A percentile compares a stretch with the other conserved stretches of the same genome.
These are phyloP conservation scores for Hypsizygus ulmarius DNA, from an alignment of 1,284 basidiomycete species.

Conservation along the genomic window DNA sequence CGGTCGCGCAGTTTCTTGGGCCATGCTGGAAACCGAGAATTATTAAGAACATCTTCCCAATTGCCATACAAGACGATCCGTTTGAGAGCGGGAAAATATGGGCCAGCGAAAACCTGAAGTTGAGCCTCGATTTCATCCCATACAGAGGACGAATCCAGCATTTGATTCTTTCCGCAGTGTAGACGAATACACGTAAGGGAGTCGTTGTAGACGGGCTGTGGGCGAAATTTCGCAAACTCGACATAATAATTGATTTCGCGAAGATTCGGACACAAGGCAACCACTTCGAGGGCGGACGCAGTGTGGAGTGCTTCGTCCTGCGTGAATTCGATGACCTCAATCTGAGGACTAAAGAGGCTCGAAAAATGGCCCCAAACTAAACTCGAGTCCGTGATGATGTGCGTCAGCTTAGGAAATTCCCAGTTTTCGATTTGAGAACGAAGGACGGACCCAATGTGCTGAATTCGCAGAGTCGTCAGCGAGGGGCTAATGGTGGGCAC, in stretches of 20 bases:
- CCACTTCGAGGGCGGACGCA: not conserved
- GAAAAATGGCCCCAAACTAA: slow-evolving; percentile 4
- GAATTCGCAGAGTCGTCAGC: slow-evolving; percentile 10
- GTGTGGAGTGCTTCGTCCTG: slow-evolving; percentile 5
- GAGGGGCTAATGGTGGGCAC: not conserved
- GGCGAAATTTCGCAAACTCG: not conserved
- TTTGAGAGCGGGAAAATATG: slow-evolving; percentile 4
- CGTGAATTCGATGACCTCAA: slow-evolving; percentile 10
- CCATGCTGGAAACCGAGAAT: not conserved
- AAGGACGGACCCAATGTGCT: slow-evolving; percentile 1
- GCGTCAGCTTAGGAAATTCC: slow-evolving; percentile 11
- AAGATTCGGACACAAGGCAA: slow-evolving; percentile 9
- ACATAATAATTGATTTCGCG: slow-evolving; percentile 11
- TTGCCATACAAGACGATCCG: slow-evolving; percentile 7
- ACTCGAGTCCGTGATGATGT: slow-evolving; percentile 12
- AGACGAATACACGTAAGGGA: slow-evolving; percentile 8
- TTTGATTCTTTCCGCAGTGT: slow-evolving; percentile 4
- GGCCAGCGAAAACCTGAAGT: not conserved
- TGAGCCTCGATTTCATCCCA: slow-evolving; percentile 3
- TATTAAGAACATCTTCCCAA: slow-evolving; percentile 2
- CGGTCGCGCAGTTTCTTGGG: slow-evolving; percentile 1
- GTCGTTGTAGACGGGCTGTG: not conserved
- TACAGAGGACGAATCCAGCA: slow-evolving; percentile 1
- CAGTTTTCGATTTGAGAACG: slow-evolving; percentile 11
- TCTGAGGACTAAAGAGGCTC: slow-evolving; percentile 5